Conservation (phyloP, 2,329 filamentous ascomycete genomes). For the Penicillium sp. region DNA sequence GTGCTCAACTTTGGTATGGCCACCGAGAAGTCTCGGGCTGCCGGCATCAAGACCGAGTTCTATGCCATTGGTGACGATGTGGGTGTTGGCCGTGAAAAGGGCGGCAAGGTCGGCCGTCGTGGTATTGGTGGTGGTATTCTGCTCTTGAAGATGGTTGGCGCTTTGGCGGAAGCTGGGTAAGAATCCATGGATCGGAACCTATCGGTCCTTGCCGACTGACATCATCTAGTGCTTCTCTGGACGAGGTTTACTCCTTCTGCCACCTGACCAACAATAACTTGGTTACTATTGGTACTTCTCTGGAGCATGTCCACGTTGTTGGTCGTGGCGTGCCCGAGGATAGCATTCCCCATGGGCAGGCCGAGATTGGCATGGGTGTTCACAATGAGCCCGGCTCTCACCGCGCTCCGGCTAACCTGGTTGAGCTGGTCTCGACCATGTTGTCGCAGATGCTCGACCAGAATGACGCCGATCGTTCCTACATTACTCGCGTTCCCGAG, state of each 20-base stretch:
- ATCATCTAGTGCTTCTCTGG: conserved; percentile 46
- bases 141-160: conserved; percentile 85
- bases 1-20: conserved; percentile 91
- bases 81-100: conserved; percentile 71
- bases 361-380: conserved; percentile 68
- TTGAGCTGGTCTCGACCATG: conserved; percentile 55
- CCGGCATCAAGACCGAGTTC: conserved; percentile 75
- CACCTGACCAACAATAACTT: conserved; percentile 67
- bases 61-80: conserved; percentile 89
- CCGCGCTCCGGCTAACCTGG: conserved; percentile 46
- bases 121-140: conserved; percentile 89
- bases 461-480: conserved; percentile 59
- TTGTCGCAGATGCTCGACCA: conserved; percentile 58
- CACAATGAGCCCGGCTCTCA: conserved; percentile 59
- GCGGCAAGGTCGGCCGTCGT: conserved; percentile 85
- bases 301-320: conserved; percentile 90
- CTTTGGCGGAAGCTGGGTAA: conserved; percentile 66
- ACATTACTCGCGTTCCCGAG: conserved; percentile 51
- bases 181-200: conserved; percentile 15
- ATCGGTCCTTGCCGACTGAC: conserved; percentile 3
- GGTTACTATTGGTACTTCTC: conserved; percentile 76
- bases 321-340: conserved; percentile 59
- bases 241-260: conserved; percentile 67
- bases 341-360: conserved; percentile 47
- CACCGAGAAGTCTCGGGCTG: conserved; percentile 82